Base-by-base conservation (phyloP, 83 land plant genomes). In the Larix sibirica region DNA sequence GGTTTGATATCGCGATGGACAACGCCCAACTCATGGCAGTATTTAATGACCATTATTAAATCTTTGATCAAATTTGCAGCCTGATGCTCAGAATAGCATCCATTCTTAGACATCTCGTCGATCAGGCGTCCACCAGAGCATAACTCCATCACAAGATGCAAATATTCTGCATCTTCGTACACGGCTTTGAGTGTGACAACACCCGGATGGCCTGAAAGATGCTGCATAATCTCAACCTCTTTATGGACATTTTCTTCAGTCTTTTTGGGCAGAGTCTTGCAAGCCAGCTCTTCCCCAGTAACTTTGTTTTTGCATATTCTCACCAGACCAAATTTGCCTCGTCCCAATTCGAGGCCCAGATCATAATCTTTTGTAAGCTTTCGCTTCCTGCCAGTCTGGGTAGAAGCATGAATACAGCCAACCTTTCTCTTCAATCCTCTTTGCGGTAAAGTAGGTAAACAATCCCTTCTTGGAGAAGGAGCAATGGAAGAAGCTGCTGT, bases 181-280 rank as follows among this genome's bases (percentile, higher is more conserved):
- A 93, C 95, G 7, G 93, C 91, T 66, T 81, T 81, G 81, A 93
- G 84, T 2, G 91, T 91, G 61, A 93, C 95, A 83, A 93, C 81
- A 54, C 87, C 89, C 1, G 87, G 86, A 81, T 93, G 93, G 9
- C 95, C 95, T n/a, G 95, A 93, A 8, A 93, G 85, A 67, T 93
- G 95, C 84, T 93, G 95, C 95, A 93, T 93, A 68, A 93, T 93
- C 86, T 93, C 95, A 60, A 93, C 92, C 77, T 90, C 95, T 56
- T 85, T 56, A 40, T 93, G 91, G 12, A 85, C 92, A 8, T 85
- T 85, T 75, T 93, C 95, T 78, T 86, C 91, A 2, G 92, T 89
- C 40, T 81, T 78, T 81, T 91, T 93, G 58, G 36, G 33, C 80
- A 93, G 44, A 9, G 88, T 85, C 80, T 93, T 93, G 87, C 95